phyloP scores from a whole-genome alignment of 345 rosid genomes.

The Pistacia integerrima region DNA sequence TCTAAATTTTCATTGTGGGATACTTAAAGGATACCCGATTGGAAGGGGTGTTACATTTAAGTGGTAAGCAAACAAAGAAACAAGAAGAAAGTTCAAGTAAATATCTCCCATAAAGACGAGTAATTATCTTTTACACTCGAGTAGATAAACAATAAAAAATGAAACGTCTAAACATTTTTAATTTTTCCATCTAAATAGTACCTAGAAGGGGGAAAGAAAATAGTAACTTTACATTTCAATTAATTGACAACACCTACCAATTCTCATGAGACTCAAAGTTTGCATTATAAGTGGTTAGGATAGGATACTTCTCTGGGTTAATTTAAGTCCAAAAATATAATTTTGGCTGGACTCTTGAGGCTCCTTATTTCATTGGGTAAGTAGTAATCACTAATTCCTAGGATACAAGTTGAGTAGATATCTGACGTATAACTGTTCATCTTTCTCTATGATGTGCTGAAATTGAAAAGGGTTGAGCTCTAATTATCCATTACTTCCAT shows the following conservation, averaged over 20 bases:
- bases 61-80: not conserved
- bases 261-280: not conserved
- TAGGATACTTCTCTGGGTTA: no score
- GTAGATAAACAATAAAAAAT: not conserved
- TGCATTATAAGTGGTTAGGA: not conserved
- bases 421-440: not conserved
- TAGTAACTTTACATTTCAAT: not conserved
- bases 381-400: not conserved
- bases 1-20: no score
- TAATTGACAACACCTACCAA: not conserved
- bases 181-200: no score
- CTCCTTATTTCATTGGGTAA: not conserved
- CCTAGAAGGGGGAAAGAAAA: not conserved
- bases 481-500: conserved; percentile 36
- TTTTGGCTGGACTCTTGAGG: not conserved
- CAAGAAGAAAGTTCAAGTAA: not conserved
- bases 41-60: no score
- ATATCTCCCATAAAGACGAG: no score
- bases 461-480: conserved; percentile 13
- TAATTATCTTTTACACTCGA: not conserved
- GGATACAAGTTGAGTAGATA: not conserved
- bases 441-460: not conserved
- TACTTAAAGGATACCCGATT: no score
- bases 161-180: no score
- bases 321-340: not conserved